These are phyloP conservation scores for Termitomyces sp. DNA, from an alignment of 1,284 basidiomycete species.

Conservation along the genomic window DNA sequence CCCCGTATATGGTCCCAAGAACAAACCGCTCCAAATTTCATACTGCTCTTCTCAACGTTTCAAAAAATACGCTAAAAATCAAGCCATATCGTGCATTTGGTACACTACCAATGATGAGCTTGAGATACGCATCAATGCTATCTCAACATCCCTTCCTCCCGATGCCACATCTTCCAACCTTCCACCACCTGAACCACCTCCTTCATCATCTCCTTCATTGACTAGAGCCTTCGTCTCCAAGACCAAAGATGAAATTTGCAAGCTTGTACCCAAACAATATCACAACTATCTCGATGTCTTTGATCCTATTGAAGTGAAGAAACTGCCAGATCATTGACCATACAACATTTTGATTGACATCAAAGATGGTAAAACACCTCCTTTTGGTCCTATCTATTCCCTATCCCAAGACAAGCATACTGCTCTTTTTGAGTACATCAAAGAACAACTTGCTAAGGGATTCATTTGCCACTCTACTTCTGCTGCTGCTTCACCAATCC, in stretches of 20 bases:
- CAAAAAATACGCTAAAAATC: slow-evolving; percentile 4
- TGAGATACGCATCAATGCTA: neutral
- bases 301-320: neutral
- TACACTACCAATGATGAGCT: neutral
- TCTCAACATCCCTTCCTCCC: neutral
- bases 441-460: slow-evolving; percentile 10
- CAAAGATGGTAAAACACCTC: neutral
- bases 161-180: neutral
- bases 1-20: no score
- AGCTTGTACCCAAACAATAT: neutral
- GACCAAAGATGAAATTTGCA: neutral
- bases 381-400: no score
- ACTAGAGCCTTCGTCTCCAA: neutral
- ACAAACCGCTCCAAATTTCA: neutral
- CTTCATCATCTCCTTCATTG: no score
- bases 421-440: neutral
- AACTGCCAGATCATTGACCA: neutral
- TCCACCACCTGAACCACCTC: slow-evolving; percentile 4
- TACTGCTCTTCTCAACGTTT: neutral
- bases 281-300: neutral
- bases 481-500: no score
- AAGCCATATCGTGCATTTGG: slow-evolving; percentile 2
- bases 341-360: neutral
- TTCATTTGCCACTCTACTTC: no score
- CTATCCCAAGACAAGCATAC: no score